phyloP scores from a whole-genome alignment of 176 grass and related monocot species.

The Themeda triandra region DNA sequence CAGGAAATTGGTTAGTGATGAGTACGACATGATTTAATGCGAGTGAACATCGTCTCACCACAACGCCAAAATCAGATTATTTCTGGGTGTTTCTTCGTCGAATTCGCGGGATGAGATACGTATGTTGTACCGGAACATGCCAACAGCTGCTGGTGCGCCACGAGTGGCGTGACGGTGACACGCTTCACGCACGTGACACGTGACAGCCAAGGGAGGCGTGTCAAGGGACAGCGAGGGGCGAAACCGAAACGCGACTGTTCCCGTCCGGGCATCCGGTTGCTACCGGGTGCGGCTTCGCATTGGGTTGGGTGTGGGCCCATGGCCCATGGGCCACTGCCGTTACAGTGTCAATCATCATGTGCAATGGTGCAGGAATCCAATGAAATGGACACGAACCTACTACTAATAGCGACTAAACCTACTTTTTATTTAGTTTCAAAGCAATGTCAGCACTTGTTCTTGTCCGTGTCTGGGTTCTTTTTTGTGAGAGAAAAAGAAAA shows the following conservation, averaged over 20 bases:
- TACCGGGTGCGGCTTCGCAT: neutral
- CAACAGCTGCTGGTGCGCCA: neutral
- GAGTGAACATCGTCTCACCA: neutral
- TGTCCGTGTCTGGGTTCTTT: neutral
- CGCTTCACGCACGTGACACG: conserved; percentile 11
- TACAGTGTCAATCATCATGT: neutral
- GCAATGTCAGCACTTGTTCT: neutral
- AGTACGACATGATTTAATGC: neutral
- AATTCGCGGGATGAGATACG: neutral
- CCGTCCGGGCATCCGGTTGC: neutral
- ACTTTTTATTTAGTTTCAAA: neutral
- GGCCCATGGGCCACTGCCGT: neutral
- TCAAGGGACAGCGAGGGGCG: neutral
- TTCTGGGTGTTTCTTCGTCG: neutral
- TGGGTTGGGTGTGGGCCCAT: neutral
- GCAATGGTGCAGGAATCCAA: neutral
- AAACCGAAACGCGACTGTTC: neutral
- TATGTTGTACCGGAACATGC: neutral
- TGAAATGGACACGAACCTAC: conserved; percentile 34
- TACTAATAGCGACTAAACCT: neutral
- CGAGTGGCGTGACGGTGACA: neutral
- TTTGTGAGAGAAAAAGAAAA: neutral
- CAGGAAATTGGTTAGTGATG: neutral
- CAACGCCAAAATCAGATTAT: neutral
- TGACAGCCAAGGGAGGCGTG: neutral